Conservation (phyloP, 257 asterid species). For the Rhazya stricta region DNA sequence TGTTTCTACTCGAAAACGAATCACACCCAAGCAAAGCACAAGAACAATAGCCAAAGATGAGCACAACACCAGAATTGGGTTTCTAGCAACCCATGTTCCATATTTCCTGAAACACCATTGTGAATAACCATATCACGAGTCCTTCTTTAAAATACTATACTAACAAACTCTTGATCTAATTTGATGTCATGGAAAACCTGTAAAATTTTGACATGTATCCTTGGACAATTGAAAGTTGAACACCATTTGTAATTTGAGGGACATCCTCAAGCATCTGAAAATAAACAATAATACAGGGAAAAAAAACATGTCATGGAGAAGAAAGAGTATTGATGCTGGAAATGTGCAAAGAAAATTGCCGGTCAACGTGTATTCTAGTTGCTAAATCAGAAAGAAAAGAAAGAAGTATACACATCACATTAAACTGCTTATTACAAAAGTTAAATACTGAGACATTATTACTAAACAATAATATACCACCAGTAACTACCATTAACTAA, state of each 20-base stretch:
- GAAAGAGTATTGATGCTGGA: neutral
- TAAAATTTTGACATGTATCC: slow-evolving; percentile 93
- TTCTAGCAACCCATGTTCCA: slow-evolving; percentile 98
- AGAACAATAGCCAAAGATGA: slow-evolving; percentile 67
- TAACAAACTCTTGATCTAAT: slow-evolving; percentile 16
- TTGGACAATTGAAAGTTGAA: slow-evolving; percentile 93
- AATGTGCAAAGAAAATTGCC: neutral
- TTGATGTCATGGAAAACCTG: slow-evolving; percentile 45
- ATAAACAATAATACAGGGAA: slow-evolving; percentile 7
- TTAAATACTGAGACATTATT: neutral
- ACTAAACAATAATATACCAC: neutral
- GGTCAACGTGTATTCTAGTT: neutral
- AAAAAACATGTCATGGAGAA: neutral
- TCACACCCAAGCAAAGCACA: slow-evolving; percentile 82
- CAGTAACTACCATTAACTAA: neutral
- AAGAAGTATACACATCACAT: neutral
- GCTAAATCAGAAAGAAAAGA: neutral
- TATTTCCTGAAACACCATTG: slow-evolving; percentile 67
- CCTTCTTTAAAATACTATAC: slow-evolving; percentile 15
- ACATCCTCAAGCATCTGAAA: slow-evolving; percentile 90
- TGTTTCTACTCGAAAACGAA: slow-evolving; percentile 92
- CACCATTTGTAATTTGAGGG: slow-evolving; percentile 74
- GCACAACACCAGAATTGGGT: slow-evolving; percentile 77
- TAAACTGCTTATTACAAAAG: neutral
- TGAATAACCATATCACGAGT: slow-evolving; percentile 24